phyloP scores from a whole-genome alignment of 2,329 filamentous ascomycete species.

The Fusarium ramigenum region DNA sequence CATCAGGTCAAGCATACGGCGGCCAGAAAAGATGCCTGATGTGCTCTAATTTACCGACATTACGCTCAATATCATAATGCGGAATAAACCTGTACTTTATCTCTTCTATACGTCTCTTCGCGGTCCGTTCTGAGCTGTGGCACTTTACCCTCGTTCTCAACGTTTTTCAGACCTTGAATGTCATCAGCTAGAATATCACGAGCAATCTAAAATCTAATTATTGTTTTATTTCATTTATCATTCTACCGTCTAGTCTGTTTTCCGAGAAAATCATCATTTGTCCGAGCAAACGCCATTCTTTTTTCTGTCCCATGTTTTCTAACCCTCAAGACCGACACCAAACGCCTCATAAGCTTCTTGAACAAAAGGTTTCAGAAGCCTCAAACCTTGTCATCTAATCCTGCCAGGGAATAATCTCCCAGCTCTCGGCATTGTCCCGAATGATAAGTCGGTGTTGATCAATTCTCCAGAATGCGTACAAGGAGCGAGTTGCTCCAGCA shows the following conservation, averaged over 20 bases:
- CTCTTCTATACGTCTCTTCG: not conserved
- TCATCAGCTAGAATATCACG: not conserved
- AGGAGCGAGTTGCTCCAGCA: conserved; percentile 70
- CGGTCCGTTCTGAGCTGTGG: not conserved
- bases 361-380: not conserved
- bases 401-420: conserved; percentile 70
- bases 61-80: not conserved
- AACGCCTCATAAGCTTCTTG: not conserved
- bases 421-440: conserved; percentile 69
- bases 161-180: not conserved
- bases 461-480: conserved; percentile 74
- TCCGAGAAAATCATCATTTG: not conserved
- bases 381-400: conserved; percentile 24
- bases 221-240: conserved; percentile 15
- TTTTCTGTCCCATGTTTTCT: not conserved
- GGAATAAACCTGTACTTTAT: not conserved
- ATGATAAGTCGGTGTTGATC: conserved; percentile 76
- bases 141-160: not conserved
- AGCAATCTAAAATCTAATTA: not conserved
- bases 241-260: conserved; percentile 8
- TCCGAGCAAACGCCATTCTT: conserved; percentile 19
- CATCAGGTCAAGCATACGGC: not conserved
- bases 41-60: not conserved
- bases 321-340: not conserved
- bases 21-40: not conserved